Evolutionary conservation across 1,284 basidiomycete species (phyloP).

Genomic region (Heterobasidion annosum): DNA sequence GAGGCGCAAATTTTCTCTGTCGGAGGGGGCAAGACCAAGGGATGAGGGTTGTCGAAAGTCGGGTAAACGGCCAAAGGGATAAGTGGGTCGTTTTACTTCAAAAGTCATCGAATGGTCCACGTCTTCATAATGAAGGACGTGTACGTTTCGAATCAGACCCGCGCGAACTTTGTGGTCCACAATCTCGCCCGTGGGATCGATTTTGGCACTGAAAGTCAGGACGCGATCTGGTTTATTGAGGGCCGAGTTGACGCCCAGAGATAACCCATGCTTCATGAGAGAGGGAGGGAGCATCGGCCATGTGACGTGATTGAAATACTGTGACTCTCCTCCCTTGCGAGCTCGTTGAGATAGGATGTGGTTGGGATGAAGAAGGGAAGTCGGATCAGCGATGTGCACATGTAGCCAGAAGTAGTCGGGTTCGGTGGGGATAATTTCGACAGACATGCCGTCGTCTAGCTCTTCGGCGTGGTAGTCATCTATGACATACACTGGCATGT

Average conservation of each 20-base stretch:
- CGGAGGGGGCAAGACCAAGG: background rate
- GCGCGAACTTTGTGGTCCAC: slow-evolving; percentile 65
- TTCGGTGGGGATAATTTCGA: slow-evolving; percentile 55
- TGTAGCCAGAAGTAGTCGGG: slow-evolving; percentile 76
- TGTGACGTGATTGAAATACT: slow-evolving; percentile 61
- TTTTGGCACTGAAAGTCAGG: slow-evolving; percentile 76
- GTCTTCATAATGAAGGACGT: slow-evolving; percentile 59
- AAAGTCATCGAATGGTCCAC: slow-evolving; percentile 52
- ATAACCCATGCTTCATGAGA: slow-evolving; percentile 40
- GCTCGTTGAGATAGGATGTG: slow-evolving; percentile 56
- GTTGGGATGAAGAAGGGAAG: slow-evolving; percentile 64
- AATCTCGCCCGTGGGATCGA: slow-evolving; percentile 60
- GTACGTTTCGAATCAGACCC: slow-evolving; percentile 65
- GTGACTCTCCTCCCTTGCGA: slow-evolving; percentile 35
- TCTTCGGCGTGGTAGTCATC: slow-evolving; percentile 81
- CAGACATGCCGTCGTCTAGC: slow-evolving; percentile 90
- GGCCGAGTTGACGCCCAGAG: slow-evolving; percentile 40
- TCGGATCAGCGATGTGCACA: slow-evolving; percentile 92
- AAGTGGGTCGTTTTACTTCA: slow-evolving; percentile 12
- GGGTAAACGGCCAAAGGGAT: slow-evolving; percentile 34
- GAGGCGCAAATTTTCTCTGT: background rate
- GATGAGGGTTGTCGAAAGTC: background rate
- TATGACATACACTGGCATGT: slow-evolving; percentile 81
- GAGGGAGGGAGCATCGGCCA: slow-evolving; percentile 62
- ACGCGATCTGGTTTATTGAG: slow-evolving; percentile 40